Evolutionary conservation across 306 rosid species (phyloP), one percentile per base, ranked within the genome.

Genomic region (Gillenia trifoliata): DNA sequence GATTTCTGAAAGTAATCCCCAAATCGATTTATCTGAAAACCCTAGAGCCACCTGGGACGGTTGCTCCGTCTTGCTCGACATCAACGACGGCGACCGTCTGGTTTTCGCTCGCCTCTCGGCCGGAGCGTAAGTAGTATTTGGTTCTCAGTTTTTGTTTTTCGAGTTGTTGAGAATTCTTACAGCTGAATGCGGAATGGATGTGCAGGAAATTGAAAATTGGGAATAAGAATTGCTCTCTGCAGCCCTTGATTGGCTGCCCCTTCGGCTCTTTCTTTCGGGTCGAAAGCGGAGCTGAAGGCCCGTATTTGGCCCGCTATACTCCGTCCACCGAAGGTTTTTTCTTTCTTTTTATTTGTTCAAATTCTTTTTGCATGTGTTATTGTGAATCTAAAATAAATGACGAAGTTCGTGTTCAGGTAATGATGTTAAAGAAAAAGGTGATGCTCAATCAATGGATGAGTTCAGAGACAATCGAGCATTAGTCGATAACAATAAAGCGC

Each of bases 61-160:
- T 47, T 94, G 97, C 83, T 90, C 96, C 67, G 97, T 94, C 17
- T 82, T 94, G 85, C 97, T 94, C 20, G 99, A 92, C 61, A 86
- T 94, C 86, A 94, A 92, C 33, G 96, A 90, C 31, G 97, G 96
- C 7, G 97, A 94, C 67, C 97, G 99, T 47, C 80, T 92, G 71
- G 93, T 92, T 60, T 94, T 94, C 67, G 93, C 99, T 68, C 97
- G 99, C 9, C 93, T 92, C 55, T 88, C 97, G 0, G 74, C 89
- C 11, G 91, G 86, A 1, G 87, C 95, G 99, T 93, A 7, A 12
- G 92, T 90, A 3, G 91, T 89, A 2, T 64, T 34, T 11, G 6
- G 20, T 6, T 13, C 45, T 28, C 19, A 16, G 34, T 28, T 13
- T 54, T 56, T 75, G 3, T 33, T 5, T 33, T 54, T 31, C 3